phyloP scores from a whole-genome alignment of 371 early-diverging fungal genomes.

The Circinella minor region DNA sequence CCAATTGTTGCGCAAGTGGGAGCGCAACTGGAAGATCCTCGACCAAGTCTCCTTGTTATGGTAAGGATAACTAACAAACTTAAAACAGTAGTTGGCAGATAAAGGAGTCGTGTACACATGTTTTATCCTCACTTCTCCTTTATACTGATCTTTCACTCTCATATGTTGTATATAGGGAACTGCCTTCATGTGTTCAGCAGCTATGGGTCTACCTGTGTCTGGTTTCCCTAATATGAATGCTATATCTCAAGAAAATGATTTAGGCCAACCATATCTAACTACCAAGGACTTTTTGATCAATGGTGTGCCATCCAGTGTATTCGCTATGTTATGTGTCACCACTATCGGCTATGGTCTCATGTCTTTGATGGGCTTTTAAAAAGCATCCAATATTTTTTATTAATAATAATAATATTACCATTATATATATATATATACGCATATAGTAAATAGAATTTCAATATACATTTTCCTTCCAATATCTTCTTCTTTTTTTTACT shows the following conservation, averaged over 20 bases:
- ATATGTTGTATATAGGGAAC: conserved; percentile 45
- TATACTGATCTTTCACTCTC: not conserved
- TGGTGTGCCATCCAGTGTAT: conserved; percentile 66
- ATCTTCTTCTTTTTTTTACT: conserved; percentile 5
- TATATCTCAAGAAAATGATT: conserved; percentile 74
- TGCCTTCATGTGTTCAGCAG: conserved; percentile 80
- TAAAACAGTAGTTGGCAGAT: too few relatives aligned
- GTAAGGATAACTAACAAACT: conserved; percentile 23
- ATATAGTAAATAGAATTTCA: not conserved
- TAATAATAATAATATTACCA: not conserved
- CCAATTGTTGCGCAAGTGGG: conserved; percentile 86
- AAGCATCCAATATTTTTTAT: not conserved
- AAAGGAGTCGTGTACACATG: not conserved
- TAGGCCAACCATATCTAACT: conserved; percentile 72
- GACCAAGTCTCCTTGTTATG: conserved; percentile 92
- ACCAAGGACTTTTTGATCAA: conserved; percentile 73
- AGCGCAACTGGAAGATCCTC: conserved; percentile 73
- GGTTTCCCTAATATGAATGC: conserved; percentile 90
- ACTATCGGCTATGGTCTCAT: conserved; percentile 66
- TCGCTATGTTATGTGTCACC: conserved; percentile 62
- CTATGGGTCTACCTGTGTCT: conserved; percentile 83
- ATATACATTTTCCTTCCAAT: conserved; percentile 1
- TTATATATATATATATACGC: not conserved
- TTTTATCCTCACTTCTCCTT: not conserved
- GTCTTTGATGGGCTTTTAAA: conserved; percentile 53